These are phyloP conservation scores for Venturiaceae sp. DNA, from an alignment of 2,329 filamentous ascomycete genomes.

Conservation along the genomic window DNA sequence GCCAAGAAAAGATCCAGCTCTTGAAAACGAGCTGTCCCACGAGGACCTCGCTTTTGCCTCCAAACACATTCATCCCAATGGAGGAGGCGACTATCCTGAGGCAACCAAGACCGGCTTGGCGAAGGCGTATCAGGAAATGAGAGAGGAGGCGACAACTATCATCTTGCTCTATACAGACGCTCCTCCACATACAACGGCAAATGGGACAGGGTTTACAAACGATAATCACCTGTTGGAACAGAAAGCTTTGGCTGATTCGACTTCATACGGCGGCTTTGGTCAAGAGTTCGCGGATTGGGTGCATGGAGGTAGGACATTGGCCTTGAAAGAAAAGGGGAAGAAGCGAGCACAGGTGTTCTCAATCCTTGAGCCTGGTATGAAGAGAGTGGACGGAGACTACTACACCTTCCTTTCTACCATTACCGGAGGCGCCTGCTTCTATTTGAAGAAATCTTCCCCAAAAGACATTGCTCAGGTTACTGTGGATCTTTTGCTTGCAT, in stretches of 20 bases:
- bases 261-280: conserved; percentile 23
- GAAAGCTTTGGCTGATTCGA: conserved; percentile 34
- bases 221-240: too few relatives aligned
- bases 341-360: conserved; percentile 37
- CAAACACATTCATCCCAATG: too few relatives aligned
- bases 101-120: too few relatives aligned
- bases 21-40: too few relatives aligned
- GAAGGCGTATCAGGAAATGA: too few relatives aligned
- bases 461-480: conserved; percentile 31
- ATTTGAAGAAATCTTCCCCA: conserved; percentile 15
- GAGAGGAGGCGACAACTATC: too few relatives aligned
- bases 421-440: conserved; percentile 33
- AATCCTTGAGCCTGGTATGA: conserved; percentile 21
- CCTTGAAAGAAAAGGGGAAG: conserved; percentile 18
- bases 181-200: too few relatives aligned
- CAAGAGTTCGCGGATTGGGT: conserved; percentile 36
- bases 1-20: too few relatives aligned
- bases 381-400: conserved; percentile 13
- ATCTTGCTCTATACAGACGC: too few relatives aligned
- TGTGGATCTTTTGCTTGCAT: conserved; percentile 30
- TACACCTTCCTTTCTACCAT: conserved; percentile 33
- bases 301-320: conserved; percentile 24
- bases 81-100: too few relatives aligned
- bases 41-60: too few relatives aligned
- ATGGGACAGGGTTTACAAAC: too few relatives aligned